Evolutionary conservation across 768 basidiomycete species (phyloP).

Genomic region (Lactarius trivialis): DNA sequence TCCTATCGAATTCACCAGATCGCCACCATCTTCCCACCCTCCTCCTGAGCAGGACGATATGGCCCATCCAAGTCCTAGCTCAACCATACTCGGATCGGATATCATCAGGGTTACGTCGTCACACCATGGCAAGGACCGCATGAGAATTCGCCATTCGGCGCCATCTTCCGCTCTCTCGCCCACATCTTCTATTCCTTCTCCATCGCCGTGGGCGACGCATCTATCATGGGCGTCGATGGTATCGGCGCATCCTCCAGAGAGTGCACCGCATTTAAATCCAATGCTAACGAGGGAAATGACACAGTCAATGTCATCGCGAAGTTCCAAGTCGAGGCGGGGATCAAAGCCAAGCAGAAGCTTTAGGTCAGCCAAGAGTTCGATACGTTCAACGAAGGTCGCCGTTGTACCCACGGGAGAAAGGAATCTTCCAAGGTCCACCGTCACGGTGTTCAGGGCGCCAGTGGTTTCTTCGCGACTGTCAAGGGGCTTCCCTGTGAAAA

Average conservation of each 20-base stretch:
- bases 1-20: not conserved
- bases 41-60: not conserved
- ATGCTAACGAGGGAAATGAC: not conserved
- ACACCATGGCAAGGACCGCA: constrained; percentile 8
- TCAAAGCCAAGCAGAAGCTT: constrained; percentile 11
- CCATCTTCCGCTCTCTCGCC: not conserved
- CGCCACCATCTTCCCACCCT: constrained; percentile 1
- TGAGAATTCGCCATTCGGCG: constrained; percentile 2
- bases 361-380: constrained; percentile 8
- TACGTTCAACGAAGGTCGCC: constrained; percentile 1
- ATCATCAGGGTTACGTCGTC: constrained; percentile 24
- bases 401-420: not conserved
- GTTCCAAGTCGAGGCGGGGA: not conserved
- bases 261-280: not conserved
- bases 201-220: not conserved
- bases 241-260: constrained; percentile 1
- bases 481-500: not conserved
- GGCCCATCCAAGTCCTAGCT: constrained; percentile 4
- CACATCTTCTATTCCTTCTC: not conserved
- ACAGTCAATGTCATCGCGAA: not conserved
- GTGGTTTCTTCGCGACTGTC: not conserved
- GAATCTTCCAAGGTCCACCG: not conserved
- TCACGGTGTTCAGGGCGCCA: not conserved
- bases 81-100: constrained; percentile 28
- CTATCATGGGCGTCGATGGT: constrained; percentile 7